Evolutionary conservation across 805 yeast genomes (phyloP).

Genomic region (Barnettozyma pratensis): DNA sequence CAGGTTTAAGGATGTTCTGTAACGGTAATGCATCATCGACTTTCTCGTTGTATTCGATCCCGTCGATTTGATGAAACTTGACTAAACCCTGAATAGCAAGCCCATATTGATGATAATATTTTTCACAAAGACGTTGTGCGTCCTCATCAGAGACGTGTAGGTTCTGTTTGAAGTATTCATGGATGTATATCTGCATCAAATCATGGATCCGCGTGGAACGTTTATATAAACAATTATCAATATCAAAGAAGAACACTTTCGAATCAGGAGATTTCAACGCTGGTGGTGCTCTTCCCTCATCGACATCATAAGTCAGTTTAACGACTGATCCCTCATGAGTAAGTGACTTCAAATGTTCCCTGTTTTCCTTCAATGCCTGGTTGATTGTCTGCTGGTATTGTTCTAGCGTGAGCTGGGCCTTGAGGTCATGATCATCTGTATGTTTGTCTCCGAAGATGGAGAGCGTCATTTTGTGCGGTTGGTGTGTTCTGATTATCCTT

Average conservation of each 20-base stretch:
- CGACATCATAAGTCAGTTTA: conserved; percentile 25
- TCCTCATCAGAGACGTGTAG: conserved; percentile 62
- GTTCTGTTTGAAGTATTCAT: conserved; percentile 66
- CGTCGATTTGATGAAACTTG: conserved; percentile 63
- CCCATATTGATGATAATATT: conserved; percentile 84
- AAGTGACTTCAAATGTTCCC: conserved; percentile 28
- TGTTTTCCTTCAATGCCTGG: conserved; percentile 23
- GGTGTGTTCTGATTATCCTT: too few species aligned
- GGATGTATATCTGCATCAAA: conserved; percentile 82
- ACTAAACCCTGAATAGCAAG: conserved; percentile 88
- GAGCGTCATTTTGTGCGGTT: background rate
- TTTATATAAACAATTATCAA: conserved; percentile 86
- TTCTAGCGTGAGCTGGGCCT: background rate
- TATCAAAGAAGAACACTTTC: conserved; percentile 74
- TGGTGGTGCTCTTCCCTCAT: conserved; percentile 17
- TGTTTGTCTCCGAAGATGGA: background rate
- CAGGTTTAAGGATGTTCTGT: conserved; percentile 68
- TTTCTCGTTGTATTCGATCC: conserved; percentile 77
- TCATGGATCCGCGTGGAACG: conserved; percentile 74
- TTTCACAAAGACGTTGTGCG: conserved; percentile 65
- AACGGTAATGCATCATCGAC: conserved; percentile 93
- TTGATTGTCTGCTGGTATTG: conserved; percentile 9
- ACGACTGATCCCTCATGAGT: conserved; percentile 30
- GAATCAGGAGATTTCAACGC: conserved; percentile 22
- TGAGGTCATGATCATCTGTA: background rate